Evolutionary conservation across 106 monocot genomes (phyloP).

Genomic region (Narthecium ossifragum): DNA sequence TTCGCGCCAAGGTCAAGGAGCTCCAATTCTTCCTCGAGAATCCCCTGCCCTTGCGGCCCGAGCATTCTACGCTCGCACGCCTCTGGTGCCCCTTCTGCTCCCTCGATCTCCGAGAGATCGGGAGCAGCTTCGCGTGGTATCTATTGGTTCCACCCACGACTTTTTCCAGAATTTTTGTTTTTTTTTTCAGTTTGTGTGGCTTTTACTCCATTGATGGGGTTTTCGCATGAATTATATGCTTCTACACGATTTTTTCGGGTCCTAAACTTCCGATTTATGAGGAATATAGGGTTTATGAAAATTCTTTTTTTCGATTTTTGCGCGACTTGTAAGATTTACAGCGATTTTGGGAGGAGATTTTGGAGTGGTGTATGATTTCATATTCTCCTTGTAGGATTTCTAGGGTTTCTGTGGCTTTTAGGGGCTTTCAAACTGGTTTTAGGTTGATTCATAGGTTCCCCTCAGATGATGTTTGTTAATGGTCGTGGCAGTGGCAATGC

Average conservation of each 20-base stretch:
- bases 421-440: neutral
- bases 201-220: neutral
- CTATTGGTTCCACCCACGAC: too few species aligned
- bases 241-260: too few species aligned
- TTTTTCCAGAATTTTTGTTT: neutral
- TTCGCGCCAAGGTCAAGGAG: conserved; percentile 45
- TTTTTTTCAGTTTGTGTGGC: neutral
- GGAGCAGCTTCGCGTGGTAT: conserved; percentile 54
- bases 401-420: neutral
- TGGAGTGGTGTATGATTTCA: too few species aligned
- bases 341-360: too few species aligned
- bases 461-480: too few species aligned
- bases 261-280: neutral
- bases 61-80: conserved; percentile 20
- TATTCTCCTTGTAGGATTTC: neutral
- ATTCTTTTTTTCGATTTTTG: too few species aligned
- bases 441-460: neutral
- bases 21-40: conserved; percentile 38
- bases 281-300: conserved; percentile 1
- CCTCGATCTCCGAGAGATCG: conserved; percentile 42
- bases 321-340: too few species aligned
- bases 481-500: conserved; percentile 41
- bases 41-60: conserved; percentile 38
- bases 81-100: conserved; percentile 89
- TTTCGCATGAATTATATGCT: too few species aligned